Percentiles rank a stretch among this genome's conserved stretches.
These are phyloP conservation scores for Ganoderma lucidum DNA, from an alignment of 1,284 basidiomycete genomes.

Conservation along the genomic window DNA sequence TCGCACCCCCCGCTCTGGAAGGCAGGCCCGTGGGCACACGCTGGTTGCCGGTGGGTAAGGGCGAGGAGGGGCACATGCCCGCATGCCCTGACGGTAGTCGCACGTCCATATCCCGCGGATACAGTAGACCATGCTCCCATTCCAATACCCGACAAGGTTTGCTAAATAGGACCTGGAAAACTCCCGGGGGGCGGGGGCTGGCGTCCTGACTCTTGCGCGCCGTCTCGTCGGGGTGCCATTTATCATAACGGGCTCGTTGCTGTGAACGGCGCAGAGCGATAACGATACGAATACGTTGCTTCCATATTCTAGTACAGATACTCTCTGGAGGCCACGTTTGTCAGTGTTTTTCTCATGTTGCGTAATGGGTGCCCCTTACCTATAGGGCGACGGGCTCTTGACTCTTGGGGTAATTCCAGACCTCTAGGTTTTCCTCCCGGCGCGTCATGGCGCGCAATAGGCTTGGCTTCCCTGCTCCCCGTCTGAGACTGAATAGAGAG, in stretches of 20 bases:
- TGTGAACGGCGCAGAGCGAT: not conserved
- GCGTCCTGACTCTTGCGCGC: not conserved
- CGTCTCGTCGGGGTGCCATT: not conserved
- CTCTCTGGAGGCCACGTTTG: not conserved
- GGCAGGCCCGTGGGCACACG: not conserved
- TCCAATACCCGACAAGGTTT: not conserved
- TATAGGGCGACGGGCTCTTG: not conserved
- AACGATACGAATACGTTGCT: not conserved
- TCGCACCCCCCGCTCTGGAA: not conserved
- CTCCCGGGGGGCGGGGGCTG: not conserved
- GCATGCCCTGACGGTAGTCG: not conserved
- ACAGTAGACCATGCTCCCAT: not conserved
- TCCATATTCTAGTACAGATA: not conserved
- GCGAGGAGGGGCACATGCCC: not conserved
- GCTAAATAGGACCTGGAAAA: not conserved
- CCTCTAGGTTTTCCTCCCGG: conserved; percentile 39
- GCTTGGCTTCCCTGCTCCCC: conserved; percentile 36
- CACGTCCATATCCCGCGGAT: not conserved
- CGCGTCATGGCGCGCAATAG: conserved; percentile 42
- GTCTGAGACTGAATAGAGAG: conserved; percentile 41
- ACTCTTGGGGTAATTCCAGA: conserved; percentile 39
- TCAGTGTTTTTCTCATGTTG: not conserved
- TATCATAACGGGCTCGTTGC: not conserved
- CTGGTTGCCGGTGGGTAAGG: not conserved
- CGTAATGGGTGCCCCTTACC: conserved; percentile 5